Evolutionary conservation across 495 filamentous ascomycete genomes (phyloP), one percentile per base, ranked within the genome.

Genomic region (Cercophora sp.): DNA sequence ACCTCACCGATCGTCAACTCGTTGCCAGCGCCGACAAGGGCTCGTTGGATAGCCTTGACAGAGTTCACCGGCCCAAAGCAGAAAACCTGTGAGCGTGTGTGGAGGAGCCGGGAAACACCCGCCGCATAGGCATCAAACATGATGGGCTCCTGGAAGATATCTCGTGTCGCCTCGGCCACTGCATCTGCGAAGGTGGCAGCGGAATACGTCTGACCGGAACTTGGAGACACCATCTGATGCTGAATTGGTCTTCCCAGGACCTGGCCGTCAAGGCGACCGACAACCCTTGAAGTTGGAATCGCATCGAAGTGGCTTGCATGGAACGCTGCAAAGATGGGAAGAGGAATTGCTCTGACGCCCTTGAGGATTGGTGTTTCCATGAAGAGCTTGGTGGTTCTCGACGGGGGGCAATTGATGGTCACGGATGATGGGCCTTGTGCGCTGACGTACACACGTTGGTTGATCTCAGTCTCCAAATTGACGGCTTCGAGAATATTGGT

Each of bases 301-400:
- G 40, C 18, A 5, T 41, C 45, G 13, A 61, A 36, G 36, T 61
- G 51, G 5, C 22, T 25, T 6, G 59, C 59, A 50, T 61, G 59
- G 25, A 88, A 76, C 56, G 86, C 88, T 1, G 80, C 79, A 47
- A 69, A 69, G 29, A 73, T 81, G 10, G 82, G 76, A 18, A 66
- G 64, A n/a, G 82, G 71, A 43, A 85, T 73, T 18, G n/a, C 63
- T 69, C 70, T 82, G 32, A 42, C 26, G 23, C 1, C 15, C 19
- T 27, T 45, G 22, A 24, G 16, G 56, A 52, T 2, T 50, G 10
- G 18, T n/a, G 16, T 39, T 0, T 22, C 16, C 13, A 11, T 23
- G 48, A 59, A 51, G 19, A 59, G 37, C 1, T 20, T 23, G 6
- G 20, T 35, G 18, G 51, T 49, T 1, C 29, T 52, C 46, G 55